Evolutionary conservation across 441 rosid genomes (phyloP), one percentile per base, ranked within the genome.

Genomic region (Theobroma grandiflorum): DNA sequence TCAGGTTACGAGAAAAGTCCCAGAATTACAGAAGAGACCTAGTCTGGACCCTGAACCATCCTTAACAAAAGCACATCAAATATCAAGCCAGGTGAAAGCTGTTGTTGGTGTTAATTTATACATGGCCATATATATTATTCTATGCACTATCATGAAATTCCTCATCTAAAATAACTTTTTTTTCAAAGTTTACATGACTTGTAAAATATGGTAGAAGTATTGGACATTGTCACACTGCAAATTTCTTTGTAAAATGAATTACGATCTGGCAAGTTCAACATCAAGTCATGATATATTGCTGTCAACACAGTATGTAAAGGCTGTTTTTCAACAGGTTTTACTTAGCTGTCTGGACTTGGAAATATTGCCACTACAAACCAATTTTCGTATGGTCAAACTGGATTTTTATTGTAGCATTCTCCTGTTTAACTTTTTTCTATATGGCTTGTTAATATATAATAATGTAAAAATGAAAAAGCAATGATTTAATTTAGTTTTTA

Each of bases 1-100:
- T 61, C 96, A 83, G 78, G 85, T 95, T 58, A 93, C 98, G 18
- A 88, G 96, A 86, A 93, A 87, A 89, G 82, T 95, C 88, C 91
- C 94, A 0, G 96, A 91, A 76, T 52, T 81, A 45, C 86, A 66
- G 45, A 91, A 85, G 89, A 86, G 89, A 37, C 37, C 83, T 11
- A 92, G 92, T 78, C 79, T 81, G 16, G 92, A 92, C 74, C 82
- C 94, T 3, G 88, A 93, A 50, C 74, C 91, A 33, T 89, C 92
- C 35, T 64, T 86, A 22, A 67, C 82, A 33, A 93, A 84, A 80
- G 88, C 97, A 14, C 86, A 78, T 65, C 81, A 81, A 72, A 81
- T 89, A 20, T 89, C 93, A 38, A 58, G 80, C 80, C 92, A 88
- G 93, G 95, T 89, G 83, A 81, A 81, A 65, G 37, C 45, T 35